phyloP scores from a whole-genome alignment of 208 protist species.

The Trypanosoma theileri region DNA sequence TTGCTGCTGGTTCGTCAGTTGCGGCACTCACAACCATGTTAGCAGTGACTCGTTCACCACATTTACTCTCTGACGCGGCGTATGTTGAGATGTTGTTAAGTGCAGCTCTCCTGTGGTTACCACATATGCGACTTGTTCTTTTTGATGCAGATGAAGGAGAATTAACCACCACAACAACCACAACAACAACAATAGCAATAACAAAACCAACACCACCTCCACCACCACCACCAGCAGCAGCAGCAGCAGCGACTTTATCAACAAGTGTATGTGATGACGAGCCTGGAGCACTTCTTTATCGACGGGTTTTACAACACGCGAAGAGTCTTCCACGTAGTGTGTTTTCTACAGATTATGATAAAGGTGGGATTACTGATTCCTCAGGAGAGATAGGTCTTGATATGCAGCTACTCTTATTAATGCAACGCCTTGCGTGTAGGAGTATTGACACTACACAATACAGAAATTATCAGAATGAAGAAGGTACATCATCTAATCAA shows the following conservation, averaged over 20 bases:
- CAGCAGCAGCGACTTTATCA: background rate
- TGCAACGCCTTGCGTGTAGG: slow-evolving; percentile 11
- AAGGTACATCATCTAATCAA: background rate
- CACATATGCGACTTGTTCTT: slow-evolving; percentile 20
- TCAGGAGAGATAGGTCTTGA: slow-evolving; percentile 14
- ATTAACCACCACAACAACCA: background rate
- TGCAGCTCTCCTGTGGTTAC: slow-evolving; percentile 24
- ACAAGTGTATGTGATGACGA: slow-evolving; percentile 3
- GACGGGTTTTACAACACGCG: slow-evolving; percentile 12
- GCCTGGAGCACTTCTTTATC: background rate
- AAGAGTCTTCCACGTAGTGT: slow-evolving; percentile 14
- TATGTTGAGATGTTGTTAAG: slow-evolving; percentile 5
- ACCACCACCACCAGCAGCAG: background rate
- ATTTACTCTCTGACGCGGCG: background rate
- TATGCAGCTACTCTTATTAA: slow-evolving; percentile 18
- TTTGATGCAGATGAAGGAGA: background rate
- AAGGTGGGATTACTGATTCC: background rate
- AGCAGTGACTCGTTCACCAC: slow-evolving; percentile 4
- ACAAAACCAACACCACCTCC: background rate
- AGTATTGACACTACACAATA: background rate
- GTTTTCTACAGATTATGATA: slow-evolving; percentile 10
- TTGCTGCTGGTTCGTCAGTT: slow-evolving; percentile 11
- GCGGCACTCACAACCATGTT: slow-evolving; percentile 22
- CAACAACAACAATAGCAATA: background rate
- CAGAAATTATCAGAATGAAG: background rate